phyloP scores from a whole-genome alignment of 179 eudicot genomes.

The Amaranthus tricolor region DNA sequence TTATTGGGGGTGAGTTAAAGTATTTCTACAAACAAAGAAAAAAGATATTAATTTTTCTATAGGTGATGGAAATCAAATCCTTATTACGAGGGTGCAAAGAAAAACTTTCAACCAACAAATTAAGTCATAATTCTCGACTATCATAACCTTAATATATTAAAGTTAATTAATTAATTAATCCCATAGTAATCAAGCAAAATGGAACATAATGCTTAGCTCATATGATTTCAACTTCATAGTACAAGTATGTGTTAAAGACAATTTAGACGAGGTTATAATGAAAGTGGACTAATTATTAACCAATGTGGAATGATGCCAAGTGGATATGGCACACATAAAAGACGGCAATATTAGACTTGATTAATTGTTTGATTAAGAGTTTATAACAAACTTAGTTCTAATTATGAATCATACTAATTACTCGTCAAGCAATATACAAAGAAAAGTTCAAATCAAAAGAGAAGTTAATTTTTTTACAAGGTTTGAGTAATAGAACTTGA shows the following conservation, averaged over 20 bases:
- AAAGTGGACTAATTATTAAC: background rate
- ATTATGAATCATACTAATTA: conserved; percentile 6
- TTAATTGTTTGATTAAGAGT: conserved; percentile 20
- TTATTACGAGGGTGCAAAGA: too few relatives aligned
- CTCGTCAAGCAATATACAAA: background rate
- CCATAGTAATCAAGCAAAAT: conserved; percentile 8
- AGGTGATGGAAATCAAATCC: too few relatives aligned
- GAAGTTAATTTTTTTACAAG: too few relatives aligned
- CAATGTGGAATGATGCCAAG: conserved; percentile 29
- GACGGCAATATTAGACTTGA: conserved; percentile 36
- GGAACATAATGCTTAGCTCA: conserved; percentile 17
- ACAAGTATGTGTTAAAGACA: conserved; percentile 2
- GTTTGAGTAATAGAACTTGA: too few relatives aligned
- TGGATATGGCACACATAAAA: conserved; percentile 30
- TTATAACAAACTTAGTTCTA: conserved; percentile 7
- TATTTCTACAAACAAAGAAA: too few relatives aligned
- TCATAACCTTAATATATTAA: background rate
- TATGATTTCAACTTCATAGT: conserved; percentile 14
- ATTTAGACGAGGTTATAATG: background rate
- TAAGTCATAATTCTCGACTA: background rate
- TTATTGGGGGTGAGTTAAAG: too few relatives aligned
- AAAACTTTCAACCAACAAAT: too few relatives aligned
- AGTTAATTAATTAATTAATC: background rate
- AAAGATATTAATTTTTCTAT: too few relatives aligned
- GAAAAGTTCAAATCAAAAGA: background rate